Evolutionary conservation across 2,329 filamentous ascomycete genomes (phyloP), one percentile per base, ranked within the genome.

Genomic region (Sarocladium kiliense): DNA sequence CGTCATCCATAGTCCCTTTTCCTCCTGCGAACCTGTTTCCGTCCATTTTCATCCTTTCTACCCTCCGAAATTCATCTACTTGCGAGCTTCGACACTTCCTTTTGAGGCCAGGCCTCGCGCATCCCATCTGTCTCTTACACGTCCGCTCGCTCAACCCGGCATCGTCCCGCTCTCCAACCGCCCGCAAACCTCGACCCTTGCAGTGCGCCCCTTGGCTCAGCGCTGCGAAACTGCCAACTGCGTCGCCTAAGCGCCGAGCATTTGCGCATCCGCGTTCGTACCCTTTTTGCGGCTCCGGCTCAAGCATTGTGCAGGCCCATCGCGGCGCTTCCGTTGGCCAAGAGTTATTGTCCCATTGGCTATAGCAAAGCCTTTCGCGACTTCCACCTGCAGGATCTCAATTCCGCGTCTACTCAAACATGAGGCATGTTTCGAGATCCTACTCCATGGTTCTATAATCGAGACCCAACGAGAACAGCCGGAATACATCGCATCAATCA

Each of bases 331-430:
- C 25, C 18, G 10, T 36, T 34, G 27, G n/a, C 30, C 30, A 23
- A 36, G 47, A 25, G 10, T 12, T 23, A 34, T 34, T 23, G 5
- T 19, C 9, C 11, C 18, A 51, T 51, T 51, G 47, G 30, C 14
- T 36, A 25, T 34, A 34, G 47, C 47, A 11, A 21, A 36, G 10
- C n/a, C n/a, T 27, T n/a, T 36, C 47, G 26, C 47, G 47, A 51
- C 27, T 21, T 23, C 19, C 27, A 36, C 12, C 27, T 18, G 23
- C 3, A 47, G 18, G 9, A 16, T 9, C 3, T 23, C 27, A n/a
- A 18, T 18, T 36, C 47, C 27, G 47, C 47, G 47, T 36, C 47
- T 51, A 36, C 47, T 36, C 47, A 51, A 51, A 51, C 47, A 51
- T 23, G 30, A 11, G 26, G 47, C 47, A 51, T 36, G 47, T 51